Conservation (phyloP, 1,284 basidiomycete species). For the Ustanciosporium gigantosporum region DNA sequence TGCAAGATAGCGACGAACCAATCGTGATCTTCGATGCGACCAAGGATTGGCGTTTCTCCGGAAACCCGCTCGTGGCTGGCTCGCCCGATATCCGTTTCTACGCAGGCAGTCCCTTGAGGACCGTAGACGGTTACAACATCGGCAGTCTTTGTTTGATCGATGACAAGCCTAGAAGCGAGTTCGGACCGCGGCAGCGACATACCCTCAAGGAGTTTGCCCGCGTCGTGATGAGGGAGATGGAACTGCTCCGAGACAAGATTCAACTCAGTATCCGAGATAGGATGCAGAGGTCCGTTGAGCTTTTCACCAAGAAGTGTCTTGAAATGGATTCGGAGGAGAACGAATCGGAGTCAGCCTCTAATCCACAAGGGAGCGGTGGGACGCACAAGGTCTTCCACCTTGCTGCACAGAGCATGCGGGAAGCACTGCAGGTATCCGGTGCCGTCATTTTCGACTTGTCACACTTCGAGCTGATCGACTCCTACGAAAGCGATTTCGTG, state of each 20-base stretch:
- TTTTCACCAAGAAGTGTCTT: constrained; percentile 89
- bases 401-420: constrained; percentile 82
- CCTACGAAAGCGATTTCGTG: constrained; percentile 67
- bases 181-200: constrained; percentile 83
- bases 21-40: constrained; percentile 79
- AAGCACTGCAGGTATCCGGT: constrained; percentile 87
- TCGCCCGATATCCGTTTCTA: constrained; percentile 80
- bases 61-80: constrained; percentile 75
- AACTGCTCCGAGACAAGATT: constrained; percentile 91
- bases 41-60: constrained; percentile 84
- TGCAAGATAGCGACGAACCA: constrained; percentile 85
- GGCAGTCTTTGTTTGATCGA: constrained; percentile 86
- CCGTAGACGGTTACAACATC: constrained; percentile 85
- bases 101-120: constrained; percentile 84
- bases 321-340: constrained; percentile 73
- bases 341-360: constrained; percentile 17
- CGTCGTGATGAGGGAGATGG: constrained; percentile 93
- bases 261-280: constrained; percentile 86
- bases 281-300: constrained; percentile 92
- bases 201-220: constrained; percentile 89
- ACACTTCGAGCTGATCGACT: constrained; percentile 83
- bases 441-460: constrained; percentile 88
- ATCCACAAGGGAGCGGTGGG: constrained; percentile 13
- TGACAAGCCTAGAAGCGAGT: constrained; percentile 79
- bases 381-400: constrained; percentile 56